These are phyloP conservation scores for Bipolaris sorokiniana DNA, from an alignment of 2,329 filamentous ascomycete species.

Conservation along the genomic window DNA sequence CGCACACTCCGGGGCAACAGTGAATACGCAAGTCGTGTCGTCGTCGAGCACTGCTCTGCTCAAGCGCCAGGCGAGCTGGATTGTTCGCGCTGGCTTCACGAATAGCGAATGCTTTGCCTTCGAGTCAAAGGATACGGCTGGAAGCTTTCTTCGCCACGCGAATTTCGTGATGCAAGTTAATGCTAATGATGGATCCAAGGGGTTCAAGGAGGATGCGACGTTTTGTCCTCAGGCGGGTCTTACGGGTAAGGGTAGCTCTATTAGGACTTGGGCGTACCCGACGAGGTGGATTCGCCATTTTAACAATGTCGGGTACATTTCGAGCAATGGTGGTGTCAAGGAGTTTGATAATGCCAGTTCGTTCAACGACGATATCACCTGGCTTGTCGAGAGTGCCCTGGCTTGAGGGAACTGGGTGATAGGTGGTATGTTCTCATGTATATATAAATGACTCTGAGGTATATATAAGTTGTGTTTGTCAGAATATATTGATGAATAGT, in stretches of 20 bases:
- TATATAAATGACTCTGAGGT: background rate
- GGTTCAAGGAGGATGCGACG: slow-evolving; percentile 66
- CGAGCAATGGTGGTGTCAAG: slow-evolving; percentile 63
- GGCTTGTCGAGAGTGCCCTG: slow-evolving; percentile 23
- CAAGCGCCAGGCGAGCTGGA: slow-evolving; percentile 64
- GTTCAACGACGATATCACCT: slow-evolving; percentile 64
- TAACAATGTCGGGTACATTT: slow-evolving; percentile 54
- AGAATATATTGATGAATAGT: too few relatives aligned
- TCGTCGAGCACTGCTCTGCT: slow-evolving; percentile 58
- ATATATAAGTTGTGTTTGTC: too few relatives aligned
- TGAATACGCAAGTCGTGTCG: slow-evolving; percentile 63
- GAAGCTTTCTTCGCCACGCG: slow-evolving; percentile 64
- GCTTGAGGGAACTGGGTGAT: slow-evolving; percentile 3
- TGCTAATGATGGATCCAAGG: slow-evolving; percentile 62
- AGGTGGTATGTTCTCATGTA: background rate
- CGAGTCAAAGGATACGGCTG: slow-evolving; percentile 64
- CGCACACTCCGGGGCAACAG: slow-evolving; percentile 57
- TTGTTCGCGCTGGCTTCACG: slow-evolving; percentile 61
- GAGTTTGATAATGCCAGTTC: slow-evolving; percentile 57
- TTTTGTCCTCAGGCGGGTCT: slow-evolving; percentile 64
- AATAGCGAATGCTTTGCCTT: slow-evolving; percentile 66
- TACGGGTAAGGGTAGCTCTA: slow-evolving; percentile 58
- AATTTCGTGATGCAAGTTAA: slow-evolving; percentile 59
- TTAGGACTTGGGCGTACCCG: slow-evolving; percentile 66
- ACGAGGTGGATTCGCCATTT: slow-evolving; percentile 66